These are phyloP conservation scores for Eimeria brunetti DNA, from an alignment of 169 alveolate species.

Conservation along the genomic window DNA sequence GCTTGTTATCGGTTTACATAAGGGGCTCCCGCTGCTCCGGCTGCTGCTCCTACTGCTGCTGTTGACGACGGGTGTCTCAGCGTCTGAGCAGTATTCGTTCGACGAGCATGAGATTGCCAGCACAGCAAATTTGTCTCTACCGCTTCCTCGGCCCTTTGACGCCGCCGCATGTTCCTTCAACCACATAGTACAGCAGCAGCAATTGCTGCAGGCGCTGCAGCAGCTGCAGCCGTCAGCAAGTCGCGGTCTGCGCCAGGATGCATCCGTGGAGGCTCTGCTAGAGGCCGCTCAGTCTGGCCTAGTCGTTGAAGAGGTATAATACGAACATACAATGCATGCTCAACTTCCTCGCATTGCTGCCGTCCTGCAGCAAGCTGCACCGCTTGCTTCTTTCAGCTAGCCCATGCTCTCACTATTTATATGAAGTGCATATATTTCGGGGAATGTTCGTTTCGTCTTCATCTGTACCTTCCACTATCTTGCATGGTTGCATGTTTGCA, in stretches of 20 bases:
- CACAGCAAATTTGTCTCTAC: slow-evolving; percentile 14
- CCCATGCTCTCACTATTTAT: not conserved
- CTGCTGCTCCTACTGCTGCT: slow-evolving; percentile 26
- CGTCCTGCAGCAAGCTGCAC: not conserved
- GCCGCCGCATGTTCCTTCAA: slow-evolving; percentile 73
- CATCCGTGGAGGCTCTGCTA: slow-evolving; percentile 5
- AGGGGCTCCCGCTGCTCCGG: slow-evolving; percentile 11
- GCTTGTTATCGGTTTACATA: not conserved
- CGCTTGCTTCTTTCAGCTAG: not conserved
- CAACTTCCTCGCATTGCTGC: slow-evolving; percentile 12
- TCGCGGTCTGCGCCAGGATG: slow-evolving; percentile 14
- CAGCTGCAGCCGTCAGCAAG: slow-evolving; percentile 18
- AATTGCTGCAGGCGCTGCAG: slow-evolving; percentile 39
- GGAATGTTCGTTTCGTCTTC: not conserved
- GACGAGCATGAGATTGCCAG: slow-evolving; percentile 44
- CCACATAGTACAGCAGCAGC: slow-evolving; percentile 34
- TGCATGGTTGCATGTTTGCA: not conserved
- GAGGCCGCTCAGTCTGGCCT: slow-evolving; percentile 27
- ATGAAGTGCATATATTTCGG: not conserved
- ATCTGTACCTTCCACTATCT: not conserved
- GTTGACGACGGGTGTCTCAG: not conserved
- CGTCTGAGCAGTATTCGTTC: not conserved
- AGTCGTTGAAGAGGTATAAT: slow-evolving; percentile 12
- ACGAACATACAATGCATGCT: not conserved
- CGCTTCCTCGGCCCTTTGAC: slow-evolving; percentile 71